Conservation (phyloP, 2,329 filamentous ascomycete species). For the Fusarium xylarioides region DNA sequence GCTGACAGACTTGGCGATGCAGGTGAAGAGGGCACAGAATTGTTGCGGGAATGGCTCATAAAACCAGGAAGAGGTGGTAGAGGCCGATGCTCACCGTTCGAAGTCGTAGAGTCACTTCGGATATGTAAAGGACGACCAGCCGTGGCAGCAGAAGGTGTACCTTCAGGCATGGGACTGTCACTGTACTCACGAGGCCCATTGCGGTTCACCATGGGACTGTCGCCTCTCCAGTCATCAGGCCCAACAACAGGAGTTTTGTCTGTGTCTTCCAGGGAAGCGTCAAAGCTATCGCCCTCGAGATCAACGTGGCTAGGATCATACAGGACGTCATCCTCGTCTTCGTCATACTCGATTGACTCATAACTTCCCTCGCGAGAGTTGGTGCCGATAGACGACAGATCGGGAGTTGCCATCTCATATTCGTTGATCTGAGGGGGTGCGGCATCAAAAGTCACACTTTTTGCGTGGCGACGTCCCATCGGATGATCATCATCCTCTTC, state of each 20-base stretch:
- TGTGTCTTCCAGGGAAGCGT: slow-evolving; percentile 92
- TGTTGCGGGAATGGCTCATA: slow-evolving; percentile 47
- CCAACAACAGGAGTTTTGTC: slow-evolving; percentile 98
- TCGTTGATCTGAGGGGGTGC: slow-evolving; percentile 95
- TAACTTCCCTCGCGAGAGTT: slow-evolving; percentile 94
- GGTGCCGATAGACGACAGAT: slow-evolving; percentile 89
- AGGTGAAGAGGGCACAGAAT: slow-evolving; percentile 57
- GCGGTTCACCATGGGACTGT: slow-evolving; percentile 59
- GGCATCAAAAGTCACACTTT: slow-evolving; percentile 96
- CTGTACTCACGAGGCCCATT: slow-evolving; percentile 61
- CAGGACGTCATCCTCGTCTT: slow-evolving; percentile 69
- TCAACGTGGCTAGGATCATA: slow-evolving; percentile 63
- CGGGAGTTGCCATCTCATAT: slow-evolving; percentile 97
- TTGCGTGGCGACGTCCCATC: slow-evolving; percentile 81
- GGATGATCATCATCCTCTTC: slow-evolving; percentile 67
- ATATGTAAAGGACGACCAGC: slow-evolving; percentile 64
- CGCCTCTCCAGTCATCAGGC: slow-evolving; percentile 92
- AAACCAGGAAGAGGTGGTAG: slow-evolving; percentile 84
- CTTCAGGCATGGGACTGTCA: slow-evolving; percentile 72
- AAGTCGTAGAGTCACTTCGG: slow-evolving; percentile 77
- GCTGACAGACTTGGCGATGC: slow-evolving; percentile 72
- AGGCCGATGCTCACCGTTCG: slow-evolving; percentile 83
- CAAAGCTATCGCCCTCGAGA: slow-evolving; percentile 84
- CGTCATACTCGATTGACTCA: slow-evolving; percentile 82
- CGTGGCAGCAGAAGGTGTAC: slow-evolving; percentile 51